Evolutionary conservation across 352 stramenopile genomes (phyloP).

Genomic region (Globisporangium nunn): DNA sequence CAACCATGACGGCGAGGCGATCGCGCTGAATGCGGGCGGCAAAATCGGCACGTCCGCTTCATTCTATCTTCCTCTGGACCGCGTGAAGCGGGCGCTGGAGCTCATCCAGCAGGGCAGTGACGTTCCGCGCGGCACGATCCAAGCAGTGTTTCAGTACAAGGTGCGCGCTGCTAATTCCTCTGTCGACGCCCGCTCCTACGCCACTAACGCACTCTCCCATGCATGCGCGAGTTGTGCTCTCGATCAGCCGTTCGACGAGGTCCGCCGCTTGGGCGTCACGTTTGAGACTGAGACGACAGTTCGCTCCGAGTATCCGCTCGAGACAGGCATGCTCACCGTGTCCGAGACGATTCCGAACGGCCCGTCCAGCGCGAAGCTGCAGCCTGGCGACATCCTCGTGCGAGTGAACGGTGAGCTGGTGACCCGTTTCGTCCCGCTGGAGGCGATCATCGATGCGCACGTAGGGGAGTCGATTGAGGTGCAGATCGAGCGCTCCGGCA

Average conservation of each 20-base stretch:
- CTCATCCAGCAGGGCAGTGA: conserved; percentile 59
- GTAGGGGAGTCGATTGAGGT: conserved; percentile 68
- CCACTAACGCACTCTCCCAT: conserved; percentile 1
- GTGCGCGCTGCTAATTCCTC: conserved; percentile 6
- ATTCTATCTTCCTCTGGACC: conserved; percentile 89
- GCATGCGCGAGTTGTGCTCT: background rate
- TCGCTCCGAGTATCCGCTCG: conserved; percentile 67
- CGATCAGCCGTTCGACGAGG: conserved; percentile 87
- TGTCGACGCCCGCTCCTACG: too few species aligned
- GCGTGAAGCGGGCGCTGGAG: conserved; percentile 84
- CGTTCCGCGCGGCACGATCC: conserved; percentile 82
- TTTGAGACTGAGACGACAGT: conserved; percentile 71
- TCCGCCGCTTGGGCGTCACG: conserved; percentile 74
- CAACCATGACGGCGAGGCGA: conserved; percentile 80
- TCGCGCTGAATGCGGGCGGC: conserved; percentile 89
- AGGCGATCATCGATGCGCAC: conserved; percentile 74
- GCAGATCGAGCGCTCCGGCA: conserved; percentile 72
- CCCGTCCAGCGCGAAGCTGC: conserved; percentile 67
- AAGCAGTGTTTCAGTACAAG: conserved; percentile 88
- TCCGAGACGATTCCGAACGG: conserved; percentile 79
- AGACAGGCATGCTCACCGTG: conserved; percentile 89
- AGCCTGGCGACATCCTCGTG: conserved; percentile 87
- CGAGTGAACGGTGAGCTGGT: conserved; percentile 73
- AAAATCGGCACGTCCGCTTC: conserved; percentile 82
- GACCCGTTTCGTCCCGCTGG: conserved; percentile 85